These are phyloP conservation scores for Phlebiopsis gigantea DNA, from an alignment of 768 basidiomycete genomes.

Conservation along the genomic window DNA sequence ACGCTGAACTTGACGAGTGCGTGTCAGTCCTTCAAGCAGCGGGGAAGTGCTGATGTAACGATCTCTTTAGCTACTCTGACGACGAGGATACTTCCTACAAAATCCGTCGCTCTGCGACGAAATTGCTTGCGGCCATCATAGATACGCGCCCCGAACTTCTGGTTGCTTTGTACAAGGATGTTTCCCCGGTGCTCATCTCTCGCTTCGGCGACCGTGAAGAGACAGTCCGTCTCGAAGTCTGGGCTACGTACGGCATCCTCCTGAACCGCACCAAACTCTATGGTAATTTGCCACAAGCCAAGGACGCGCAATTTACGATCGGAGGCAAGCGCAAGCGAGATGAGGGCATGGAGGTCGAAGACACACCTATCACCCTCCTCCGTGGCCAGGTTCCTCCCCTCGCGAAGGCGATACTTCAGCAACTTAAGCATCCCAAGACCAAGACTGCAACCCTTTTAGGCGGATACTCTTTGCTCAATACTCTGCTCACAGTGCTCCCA, in stretches of 20 bases:
- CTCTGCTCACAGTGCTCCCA: slow-evolving; percentile 73
- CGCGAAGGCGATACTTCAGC: slow-evolving; percentile 77
- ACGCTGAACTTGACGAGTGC: slow-evolving; percentile 74
- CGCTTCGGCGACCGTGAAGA: slow-evolving; percentile 94
- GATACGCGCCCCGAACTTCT: slow-evolving; percentile 89
- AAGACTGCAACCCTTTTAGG: slow-evolving; percentile 75
- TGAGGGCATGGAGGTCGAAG: slow-evolving; percentile 68
- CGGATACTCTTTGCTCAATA: slow-evolving; percentile 74
- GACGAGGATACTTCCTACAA: slow-evolving; percentile 99
- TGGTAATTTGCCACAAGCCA: slow-evolving; percentile 54
- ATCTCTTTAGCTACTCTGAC: slow-evolving; percentile 78
- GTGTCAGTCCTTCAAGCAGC: too few species aligned
- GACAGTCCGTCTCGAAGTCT: slow-evolving; percentile 88
- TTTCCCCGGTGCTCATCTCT: slow-evolving; percentile 85
- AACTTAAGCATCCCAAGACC: slow-evolving; percentile 80
- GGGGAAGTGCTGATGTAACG: too few species aligned
- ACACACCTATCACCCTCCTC: slow-evolving; percentile 68
- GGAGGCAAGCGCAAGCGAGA: slow-evolving; percentile 75
- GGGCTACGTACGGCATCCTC: slow-evolving; percentile 78
- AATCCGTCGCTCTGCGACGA: slow-evolving; percentile 89
- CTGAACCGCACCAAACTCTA: slow-evolving; percentile 83
- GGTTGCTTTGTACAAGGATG: slow-evolving; percentile 68
- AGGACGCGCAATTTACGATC: slow-evolving; percentile 40
- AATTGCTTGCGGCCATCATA: slow-evolving; percentile 79
- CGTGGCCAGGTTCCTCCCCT: slow-evolving; percentile 72